A percentile compares a stretch with the other conserved stretches of the same genome.
Evolutionary conservation across 2,329 filamentous ascomycete species (phyloP).

Genomic region (Dendrostoma leiphaemia): DNA sequence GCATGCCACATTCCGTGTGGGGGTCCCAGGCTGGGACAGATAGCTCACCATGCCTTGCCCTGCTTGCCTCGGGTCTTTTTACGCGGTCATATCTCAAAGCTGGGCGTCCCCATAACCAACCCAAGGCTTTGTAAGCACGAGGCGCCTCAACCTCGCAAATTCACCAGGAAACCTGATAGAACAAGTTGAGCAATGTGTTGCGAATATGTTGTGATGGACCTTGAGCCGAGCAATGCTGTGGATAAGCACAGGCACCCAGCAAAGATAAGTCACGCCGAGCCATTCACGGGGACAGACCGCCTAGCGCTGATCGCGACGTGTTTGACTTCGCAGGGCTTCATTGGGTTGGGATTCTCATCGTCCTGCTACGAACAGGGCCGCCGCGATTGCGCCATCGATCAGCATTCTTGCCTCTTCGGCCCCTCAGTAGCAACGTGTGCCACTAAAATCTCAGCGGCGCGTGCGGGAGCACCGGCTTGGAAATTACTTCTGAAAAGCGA

Average conservation of each 20-base stretch:
- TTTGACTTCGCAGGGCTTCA: background rate
- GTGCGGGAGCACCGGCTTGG: background rate
- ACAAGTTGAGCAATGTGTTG: constrained; percentile 12
- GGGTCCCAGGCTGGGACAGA: background rate
- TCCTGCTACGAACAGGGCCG: constrained; percentile 4
- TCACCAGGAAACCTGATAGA: background rate
- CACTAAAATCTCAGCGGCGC: background rate
- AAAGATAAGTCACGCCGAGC: constrained; percentile 1
- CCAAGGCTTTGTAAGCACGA: no score
- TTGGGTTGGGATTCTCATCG: constrained; percentile 1
- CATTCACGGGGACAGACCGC: constrained; percentile 2
- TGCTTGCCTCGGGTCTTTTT: no score
- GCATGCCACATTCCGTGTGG: background rate
- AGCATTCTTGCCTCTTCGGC: constrained; percentile 12
- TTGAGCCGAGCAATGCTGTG: background rate
- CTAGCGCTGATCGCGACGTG: background rate
- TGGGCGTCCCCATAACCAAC: no score
- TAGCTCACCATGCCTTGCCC: background rate
- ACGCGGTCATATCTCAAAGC: background rate
- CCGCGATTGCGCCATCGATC: constrained; percentile 15
- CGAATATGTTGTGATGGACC: constrained; percentile 17
- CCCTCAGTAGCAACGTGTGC: background rate
- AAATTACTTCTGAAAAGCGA: background rate
- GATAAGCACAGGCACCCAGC: background rate
- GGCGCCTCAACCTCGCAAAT: background rate